phyloP scores from a whole-genome alignment of 352 stramenopile species.

The Globisporangium lucens region DNA sequence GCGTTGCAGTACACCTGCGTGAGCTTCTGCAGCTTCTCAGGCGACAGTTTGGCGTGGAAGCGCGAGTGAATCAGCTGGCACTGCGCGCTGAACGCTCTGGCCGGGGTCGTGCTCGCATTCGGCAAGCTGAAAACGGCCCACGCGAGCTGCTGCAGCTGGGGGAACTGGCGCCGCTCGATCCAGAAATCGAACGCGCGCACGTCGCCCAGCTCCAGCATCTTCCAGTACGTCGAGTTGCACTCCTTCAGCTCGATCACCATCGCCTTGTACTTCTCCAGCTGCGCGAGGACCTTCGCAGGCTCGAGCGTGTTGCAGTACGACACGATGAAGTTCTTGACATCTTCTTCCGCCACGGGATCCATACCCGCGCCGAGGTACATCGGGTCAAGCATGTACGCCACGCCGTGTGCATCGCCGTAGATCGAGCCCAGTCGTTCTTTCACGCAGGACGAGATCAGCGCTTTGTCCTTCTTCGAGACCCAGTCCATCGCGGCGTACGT shows the following conservation, averaged over 20 bases:
- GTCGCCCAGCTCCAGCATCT: constrained; percentile 40
- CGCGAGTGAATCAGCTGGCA: constrained; percentile 34
- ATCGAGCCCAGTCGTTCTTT: constrained; percentile 62
- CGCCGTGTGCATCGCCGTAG: constrained; percentile 56
- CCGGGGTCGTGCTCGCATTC: constrained; percentile 34
- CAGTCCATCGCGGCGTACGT: constrained; percentile 55
- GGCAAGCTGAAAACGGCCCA: constrained; percentile 53
- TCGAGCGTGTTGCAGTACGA: constrained; percentile 35
- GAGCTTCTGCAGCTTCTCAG: constrained; percentile 52
- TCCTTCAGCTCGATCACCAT: constrained; percentile 53
- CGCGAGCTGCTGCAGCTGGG: constrained; percentile 56
- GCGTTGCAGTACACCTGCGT: constrained; percentile 64
- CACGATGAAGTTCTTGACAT: constrained; percentile 48
- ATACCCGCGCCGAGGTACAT: constrained; percentile 46
- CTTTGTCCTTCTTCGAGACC: constrained; percentile 74
- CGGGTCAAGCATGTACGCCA: constrained; percentile 61
- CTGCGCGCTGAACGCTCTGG: constrained; percentile 34
- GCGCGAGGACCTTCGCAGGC: constrained; percentile 37
- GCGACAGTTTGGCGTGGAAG: constrained; percentile 36
- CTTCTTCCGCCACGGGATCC: constrained; percentile 40
- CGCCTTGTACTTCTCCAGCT: constrained; percentile 46
- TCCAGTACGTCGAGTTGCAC: constrained; percentile 54
- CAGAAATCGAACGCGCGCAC: constrained; percentile 58
- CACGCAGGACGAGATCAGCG: constrained; percentile 59
- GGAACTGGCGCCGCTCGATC: constrained; percentile 53